These are phyloP conservation scores for Priceomyces haplophilus DNA, from an alignment of 805 yeast genomes.

Conservation along the genomic window DNA sequence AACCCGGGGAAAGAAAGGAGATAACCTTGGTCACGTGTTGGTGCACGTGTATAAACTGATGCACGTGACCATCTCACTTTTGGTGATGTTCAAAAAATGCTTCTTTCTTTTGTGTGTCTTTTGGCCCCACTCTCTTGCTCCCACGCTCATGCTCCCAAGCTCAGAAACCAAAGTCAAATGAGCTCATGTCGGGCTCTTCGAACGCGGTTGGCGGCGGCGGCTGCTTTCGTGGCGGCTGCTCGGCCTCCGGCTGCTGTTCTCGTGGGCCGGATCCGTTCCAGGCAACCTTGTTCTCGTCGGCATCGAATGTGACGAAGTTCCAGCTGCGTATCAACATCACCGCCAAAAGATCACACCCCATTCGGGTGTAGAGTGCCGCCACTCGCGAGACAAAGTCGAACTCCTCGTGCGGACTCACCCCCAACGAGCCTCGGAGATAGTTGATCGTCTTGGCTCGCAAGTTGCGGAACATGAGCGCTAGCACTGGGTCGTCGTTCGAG, in stretches of 20 bases:
- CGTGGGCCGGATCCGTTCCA: constrained; percentile 1
- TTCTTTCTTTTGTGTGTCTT: too few relatives aligned
- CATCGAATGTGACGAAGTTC: constrained; percentile 45
- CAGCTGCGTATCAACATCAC: constrained; percentile 62
- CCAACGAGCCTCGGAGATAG: constrained; percentile 49
- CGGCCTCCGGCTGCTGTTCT: background rate
- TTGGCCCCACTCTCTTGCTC: too few relatives aligned
- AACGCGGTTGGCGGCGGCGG: constrained; percentile 54
- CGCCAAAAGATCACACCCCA: constrained; percentile 89
- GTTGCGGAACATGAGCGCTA: constrained; percentile 60
- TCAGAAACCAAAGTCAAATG: constrained; percentile 50
- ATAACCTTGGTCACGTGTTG: too few relatives aligned
- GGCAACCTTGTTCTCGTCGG: constrained; percentile 6
- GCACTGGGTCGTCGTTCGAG: constrained; percentile 77
- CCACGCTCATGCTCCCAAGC: background rate
- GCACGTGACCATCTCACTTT: too few relatives aligned
- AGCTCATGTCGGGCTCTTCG: constrained; percentile 75
- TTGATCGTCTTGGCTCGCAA: constrained; percentile 53
- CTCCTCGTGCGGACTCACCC: constrained; percentile 48
- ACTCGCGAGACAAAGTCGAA: constrained; percentile 60
- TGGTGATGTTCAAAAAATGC: too few relatives aligned
- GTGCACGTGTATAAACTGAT: too few relatives aligned
- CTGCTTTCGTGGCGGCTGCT: background rate
- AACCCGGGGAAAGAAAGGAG: too few relatives aligned
- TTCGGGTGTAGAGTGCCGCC: constrained; percentile 65